Conservation (phyloP, 257 asterid genomes). For the Echites panduratus region DNA sequence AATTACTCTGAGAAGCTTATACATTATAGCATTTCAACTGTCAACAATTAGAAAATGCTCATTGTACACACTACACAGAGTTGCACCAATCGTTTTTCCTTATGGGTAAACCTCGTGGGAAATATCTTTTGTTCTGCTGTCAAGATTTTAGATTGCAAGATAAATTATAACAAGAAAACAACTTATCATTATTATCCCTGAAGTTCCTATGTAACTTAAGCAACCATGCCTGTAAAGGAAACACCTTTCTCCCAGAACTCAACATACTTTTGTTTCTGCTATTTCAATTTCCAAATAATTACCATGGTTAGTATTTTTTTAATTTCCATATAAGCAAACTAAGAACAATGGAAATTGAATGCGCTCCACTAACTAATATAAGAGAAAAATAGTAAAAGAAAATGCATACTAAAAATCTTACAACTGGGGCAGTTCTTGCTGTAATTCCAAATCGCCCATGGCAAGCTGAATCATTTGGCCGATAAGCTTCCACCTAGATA, state of each 20-base stretch:
- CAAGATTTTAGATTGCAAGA: background rate
- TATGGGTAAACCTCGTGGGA: background rate
- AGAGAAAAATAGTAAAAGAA: background rate
- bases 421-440: conserved; percentile 92
- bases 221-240: background rate
- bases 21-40: background rate
- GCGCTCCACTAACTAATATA: background rate
- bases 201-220: background rate
- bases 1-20: background rate
- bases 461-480: conserved; percentile 94
- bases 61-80: too few relatives aligned
- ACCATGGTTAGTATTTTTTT: background rate
- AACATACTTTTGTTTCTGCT: background rate
- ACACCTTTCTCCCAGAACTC: background rate
- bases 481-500: conserved; percentile 89
- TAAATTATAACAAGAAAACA: background rate
- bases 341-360: background rate
- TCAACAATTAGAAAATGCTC: background rate
- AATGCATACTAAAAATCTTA: conserved; percentile 26
- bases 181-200: background rate
- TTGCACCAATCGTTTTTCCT: background rate
- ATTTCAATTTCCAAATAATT: background rate
- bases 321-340: background rate
- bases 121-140: background rate
- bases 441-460: conserved; percentile 88